These are phyloP conservation scores for Rubus parviflorus DNA, from an alignment of 306 rosid species.

Conservation along the genomic window DNA sequence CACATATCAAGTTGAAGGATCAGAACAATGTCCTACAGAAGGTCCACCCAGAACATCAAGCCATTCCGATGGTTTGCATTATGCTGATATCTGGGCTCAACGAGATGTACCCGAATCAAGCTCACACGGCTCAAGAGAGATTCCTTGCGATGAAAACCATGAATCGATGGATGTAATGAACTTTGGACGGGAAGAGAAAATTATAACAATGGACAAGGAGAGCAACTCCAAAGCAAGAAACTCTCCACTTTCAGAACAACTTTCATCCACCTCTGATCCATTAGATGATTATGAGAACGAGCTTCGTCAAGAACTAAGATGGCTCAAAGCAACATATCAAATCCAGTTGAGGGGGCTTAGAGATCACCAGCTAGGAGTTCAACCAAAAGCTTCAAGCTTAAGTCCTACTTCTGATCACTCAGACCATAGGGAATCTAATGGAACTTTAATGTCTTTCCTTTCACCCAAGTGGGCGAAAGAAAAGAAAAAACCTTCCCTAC, in stretches of 20 bases:
- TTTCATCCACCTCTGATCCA: constrained; percentile 26
- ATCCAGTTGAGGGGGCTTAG: constrained; percentile 85
- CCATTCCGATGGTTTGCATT: constrained; percentile 52
- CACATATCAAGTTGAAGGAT: constrained; percentile 79
- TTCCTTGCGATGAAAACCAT: constrained; percentile 36
- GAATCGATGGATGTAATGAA: constrained; percentile 33
- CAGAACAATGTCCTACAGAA: constrained; percentile 45
- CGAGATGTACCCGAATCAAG: constrained; percentile 53
- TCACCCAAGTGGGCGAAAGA: constrained; percentile 31
- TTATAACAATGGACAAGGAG: constrained; percentile 37
- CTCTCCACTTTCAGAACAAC: constrained; percentile 26
- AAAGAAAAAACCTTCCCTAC: constrained; percentile 29
- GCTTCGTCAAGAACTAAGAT: constrained; percentile 90
- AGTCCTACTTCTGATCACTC: constrained; percentile 35
- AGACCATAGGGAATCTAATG: constrained; percentile 36
- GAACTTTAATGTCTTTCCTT: constrained; percentile 25
- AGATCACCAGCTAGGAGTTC: constrained; percentile 61
- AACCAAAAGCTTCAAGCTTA: constrained; percentile 35
- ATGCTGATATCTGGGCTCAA: constrained; percentile 80
- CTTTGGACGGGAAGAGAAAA: constrained; percentile 50
- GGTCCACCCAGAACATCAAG: constrained; percentile 39
- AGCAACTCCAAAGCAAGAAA: constrained; percentile 35
- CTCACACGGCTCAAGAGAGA: constrained; percentile 46
- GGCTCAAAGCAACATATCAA: constrained; percentile 98
- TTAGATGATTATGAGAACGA: constrained; percentile 67